Base-by-base conservation (phyloP, 345 rosid species). In the Anacardium occidentale region DNA sequence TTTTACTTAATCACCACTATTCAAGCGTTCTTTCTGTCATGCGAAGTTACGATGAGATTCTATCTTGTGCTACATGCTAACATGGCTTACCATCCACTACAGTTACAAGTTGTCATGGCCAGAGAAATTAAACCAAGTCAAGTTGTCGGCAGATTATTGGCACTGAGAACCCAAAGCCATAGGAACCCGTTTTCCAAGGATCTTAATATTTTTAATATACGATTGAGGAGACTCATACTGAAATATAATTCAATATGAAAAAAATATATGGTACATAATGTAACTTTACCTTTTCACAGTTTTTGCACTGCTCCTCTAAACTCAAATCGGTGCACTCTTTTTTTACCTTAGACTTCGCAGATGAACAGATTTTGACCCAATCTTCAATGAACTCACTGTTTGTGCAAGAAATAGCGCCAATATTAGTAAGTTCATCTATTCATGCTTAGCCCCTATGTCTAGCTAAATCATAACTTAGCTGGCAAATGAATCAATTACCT, bases 301-400 rank as follows among this genome's bases (percentile, higher is more conserved):
- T 79, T 40, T 69, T 42, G 84, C 99, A 93, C 72, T 89, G 96
- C 70, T 95, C 97, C 1, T 66, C 89, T 2, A 85, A 89, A 68
- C 73, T 80, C 65, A 84, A 56, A 50, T 59, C 79, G 47, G 44
- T 72, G 60, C 40, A 61, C 37, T 86, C 90, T 34, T 84, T 50
- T 76, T 90, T 87, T 82, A 91, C 89, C 86, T 79, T 95, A 66
- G 78, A 66, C 86, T 80, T 93, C 37, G 99, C 98, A 0, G 91
- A 45, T 37, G 91, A 71, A 69, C 99, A 86, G 57, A 95, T 93
- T 55, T 83, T 77, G 69, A 95, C 89, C 99, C 98, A 95, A 21
- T 89, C 64, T 66, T 91, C 99, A 26, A 95, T 93, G 79, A 95
- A 95, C 4, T 95, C 96, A 42, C 99, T 95, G 86, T 48, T 76